Evolutionary conservation across 164 flowering plant species (phyloP).

Genomic region (Protea cynaroides): DNA sequence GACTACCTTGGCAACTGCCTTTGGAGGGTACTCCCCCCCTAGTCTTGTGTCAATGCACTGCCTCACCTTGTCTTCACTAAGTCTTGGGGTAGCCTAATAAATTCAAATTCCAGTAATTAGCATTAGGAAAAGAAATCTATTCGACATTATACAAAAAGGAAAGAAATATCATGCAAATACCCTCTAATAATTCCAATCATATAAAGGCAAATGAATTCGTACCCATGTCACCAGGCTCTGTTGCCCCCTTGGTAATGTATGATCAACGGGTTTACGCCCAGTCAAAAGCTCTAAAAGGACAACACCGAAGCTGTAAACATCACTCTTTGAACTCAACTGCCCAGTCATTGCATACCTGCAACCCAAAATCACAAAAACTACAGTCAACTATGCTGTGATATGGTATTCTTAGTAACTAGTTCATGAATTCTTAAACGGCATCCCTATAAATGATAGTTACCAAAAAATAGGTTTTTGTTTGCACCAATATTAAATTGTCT

Average conservation of each 20-base stretch:
- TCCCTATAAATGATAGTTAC: too few relatives aligned
- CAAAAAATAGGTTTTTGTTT: neutral
- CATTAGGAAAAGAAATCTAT: neutral
- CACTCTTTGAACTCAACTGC: conserved; percentile 76
- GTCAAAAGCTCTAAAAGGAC: conserved; percentile 80
- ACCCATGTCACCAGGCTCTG: conserved; percentile 96
- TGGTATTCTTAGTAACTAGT: neutral
- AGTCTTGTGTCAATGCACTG: conserved; percentile 81
- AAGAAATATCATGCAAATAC: neutral
- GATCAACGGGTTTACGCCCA: conserved; percentile 89
- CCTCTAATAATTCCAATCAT: neutral
- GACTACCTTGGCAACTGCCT: conserved; percentile 85
- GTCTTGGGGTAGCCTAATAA: conserved; percentile 75
- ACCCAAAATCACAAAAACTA: conserved; percentile 11
- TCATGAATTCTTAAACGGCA: neutral
- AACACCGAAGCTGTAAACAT: conserved; percentile 89
- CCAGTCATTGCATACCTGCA: conserved; percentile 89
- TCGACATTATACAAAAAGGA: neutral
- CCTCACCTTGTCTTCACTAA: conserved; percentile 82
- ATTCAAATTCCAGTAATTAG: conserved; percentile 7
- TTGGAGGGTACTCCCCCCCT: conserved; percentile 67
- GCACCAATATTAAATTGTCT: neutral
- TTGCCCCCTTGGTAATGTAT: conserved; percentile 78
- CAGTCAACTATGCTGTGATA: neutral
- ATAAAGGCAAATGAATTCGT: conserved; percentile 7